Evolutionary conservation across 2,329 filamentous ascomycete species (phyloP).

Genomic region (Neofusicoccum ribis): DNA sequence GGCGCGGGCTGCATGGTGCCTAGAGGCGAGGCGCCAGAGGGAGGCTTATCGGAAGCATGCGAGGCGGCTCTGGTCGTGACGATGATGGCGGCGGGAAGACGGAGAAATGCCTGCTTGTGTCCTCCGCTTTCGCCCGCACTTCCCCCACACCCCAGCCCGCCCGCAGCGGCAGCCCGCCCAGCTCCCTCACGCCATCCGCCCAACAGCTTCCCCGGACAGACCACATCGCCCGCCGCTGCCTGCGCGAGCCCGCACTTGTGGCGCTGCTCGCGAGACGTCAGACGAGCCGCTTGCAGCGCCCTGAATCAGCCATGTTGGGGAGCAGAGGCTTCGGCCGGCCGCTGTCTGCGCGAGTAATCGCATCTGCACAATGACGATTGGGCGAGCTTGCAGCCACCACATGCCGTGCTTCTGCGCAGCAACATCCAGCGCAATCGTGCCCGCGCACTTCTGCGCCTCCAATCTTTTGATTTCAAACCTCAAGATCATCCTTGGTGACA

Average conservation of each 20-base stretch:
- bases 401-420: background rate
- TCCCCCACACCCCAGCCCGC: background rate
- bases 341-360: background rate
- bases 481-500: background rate
- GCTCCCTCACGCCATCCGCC: conserved; percentile 4
- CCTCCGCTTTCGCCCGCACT: background rate
- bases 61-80: conserved; percentile 8
- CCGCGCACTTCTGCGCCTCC: no score
- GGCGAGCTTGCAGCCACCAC: conserved; percentile 2
- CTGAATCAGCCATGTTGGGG: no score
- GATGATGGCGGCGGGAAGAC: conserved; percentile 14
- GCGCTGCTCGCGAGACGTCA: background rate
- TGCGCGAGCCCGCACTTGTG: background rate
- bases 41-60: conserved; percentile 18
- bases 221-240: no score
- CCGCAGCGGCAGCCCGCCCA: background rate
- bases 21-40: conserved; percentile 15
- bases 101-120: conserved; percentile 14
- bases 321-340: background rate
- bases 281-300: background rate
- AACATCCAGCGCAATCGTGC: background rate
- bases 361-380: conserved; percentile 16
- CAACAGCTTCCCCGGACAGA: background rate
- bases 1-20: conserved; percentile 17
- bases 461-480: background rate